phyloP scores from a whole-genome alignment of 805 yeast species.

The Candida schatavii region DNA sequence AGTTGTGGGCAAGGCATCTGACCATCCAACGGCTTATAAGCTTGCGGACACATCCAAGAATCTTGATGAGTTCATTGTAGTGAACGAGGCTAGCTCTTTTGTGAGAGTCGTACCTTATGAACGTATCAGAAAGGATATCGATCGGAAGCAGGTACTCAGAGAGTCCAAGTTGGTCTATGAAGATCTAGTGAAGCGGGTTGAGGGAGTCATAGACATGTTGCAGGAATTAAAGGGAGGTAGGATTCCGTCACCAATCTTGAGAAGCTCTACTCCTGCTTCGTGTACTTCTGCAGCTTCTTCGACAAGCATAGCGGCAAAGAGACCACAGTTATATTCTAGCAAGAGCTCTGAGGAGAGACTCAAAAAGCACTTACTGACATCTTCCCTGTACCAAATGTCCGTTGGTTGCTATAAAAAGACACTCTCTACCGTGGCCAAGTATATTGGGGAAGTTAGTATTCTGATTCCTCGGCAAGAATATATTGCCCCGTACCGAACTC shows the following conservation, averaged over 20 bases:
- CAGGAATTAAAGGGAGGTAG: constrained; percentile 7
- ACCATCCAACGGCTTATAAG: constrained; percentile 13
- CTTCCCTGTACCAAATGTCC: constrained; percentile 12
- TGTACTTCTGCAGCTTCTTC: background rate
- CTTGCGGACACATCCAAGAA: constrained; percentile 1
- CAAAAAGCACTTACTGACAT: background rate
- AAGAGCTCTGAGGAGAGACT: background rate
- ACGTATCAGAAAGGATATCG: constrained; percentile 1
- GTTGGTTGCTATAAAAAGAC: constrained; percentile 19
- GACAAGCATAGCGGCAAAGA: constrained; percentile 13
- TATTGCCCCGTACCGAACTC: constrained; percentile 12
- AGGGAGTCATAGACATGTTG: constrained; percentile 15
- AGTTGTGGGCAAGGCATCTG: constrained; percentile 22
- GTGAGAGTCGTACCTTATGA: constrained; percentile 21
- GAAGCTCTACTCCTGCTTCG: background rate
- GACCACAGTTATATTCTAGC: constrained; percentile 13
- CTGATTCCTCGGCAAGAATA: constrained; percentile 13
- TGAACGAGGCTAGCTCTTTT: constrained; percentile 21
- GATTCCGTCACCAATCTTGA: background rate
- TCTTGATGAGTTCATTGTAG: constrained; percentile 21
- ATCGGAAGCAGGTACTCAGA: constrained; percentile 6
- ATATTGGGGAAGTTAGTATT: constrained; percentile 21
- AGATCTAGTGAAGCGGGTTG: constrained; percentile 15
- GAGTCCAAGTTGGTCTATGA: constrained; percentile 15
- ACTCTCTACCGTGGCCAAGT: constrained; percentile 17